Evolutionary conservation across 192 early-diverging fungal genomes (phyloP).

Genomic region (Backusella tuberculispora): DNA sequence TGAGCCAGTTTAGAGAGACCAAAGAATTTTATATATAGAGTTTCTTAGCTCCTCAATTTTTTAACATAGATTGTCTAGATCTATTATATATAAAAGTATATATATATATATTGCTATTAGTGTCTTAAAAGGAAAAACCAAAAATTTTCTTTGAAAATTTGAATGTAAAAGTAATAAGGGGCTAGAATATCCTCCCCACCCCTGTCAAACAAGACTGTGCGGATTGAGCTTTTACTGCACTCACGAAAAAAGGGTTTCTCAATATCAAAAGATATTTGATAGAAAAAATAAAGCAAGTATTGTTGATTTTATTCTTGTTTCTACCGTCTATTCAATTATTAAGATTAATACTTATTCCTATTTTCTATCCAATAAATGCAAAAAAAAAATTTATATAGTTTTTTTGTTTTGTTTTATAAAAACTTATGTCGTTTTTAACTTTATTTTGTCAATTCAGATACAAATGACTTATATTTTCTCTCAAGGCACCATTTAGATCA

Average conservation of each 20-base stretch:
- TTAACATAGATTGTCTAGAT: not conserved
- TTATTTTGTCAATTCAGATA: not conserved
- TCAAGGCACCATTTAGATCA: not conserved
- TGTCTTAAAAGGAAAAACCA: not conserved
- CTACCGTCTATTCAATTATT: not conserved
- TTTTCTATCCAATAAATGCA: not conserved
- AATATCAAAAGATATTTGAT: not conserved
- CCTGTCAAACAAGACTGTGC: not conserved
- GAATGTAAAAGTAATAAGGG: not conserved
- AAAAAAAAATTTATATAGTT: too few relatives aligned
- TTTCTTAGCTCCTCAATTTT: not conserved
- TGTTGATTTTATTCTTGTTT: not conserved
- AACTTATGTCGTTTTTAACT: not conserved
- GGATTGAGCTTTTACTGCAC: not conserved
- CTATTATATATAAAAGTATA: not conserved
- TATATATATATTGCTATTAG: not conserved
- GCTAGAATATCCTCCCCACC: not conserved
- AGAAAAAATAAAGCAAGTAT: not conserved
- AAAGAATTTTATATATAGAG: not conserved
- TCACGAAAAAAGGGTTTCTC: not conserved
- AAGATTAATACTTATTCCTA: not conserved
- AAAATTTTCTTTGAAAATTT: not conserved
- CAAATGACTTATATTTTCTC: not conserved
- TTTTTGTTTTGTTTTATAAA: not conserved
- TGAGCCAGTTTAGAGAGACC: not conserved